Evolutionary conservation across 2,329 filamentous ascomycete species (phyloP).

Genomic region (Grosmannia huntii): DNA sequence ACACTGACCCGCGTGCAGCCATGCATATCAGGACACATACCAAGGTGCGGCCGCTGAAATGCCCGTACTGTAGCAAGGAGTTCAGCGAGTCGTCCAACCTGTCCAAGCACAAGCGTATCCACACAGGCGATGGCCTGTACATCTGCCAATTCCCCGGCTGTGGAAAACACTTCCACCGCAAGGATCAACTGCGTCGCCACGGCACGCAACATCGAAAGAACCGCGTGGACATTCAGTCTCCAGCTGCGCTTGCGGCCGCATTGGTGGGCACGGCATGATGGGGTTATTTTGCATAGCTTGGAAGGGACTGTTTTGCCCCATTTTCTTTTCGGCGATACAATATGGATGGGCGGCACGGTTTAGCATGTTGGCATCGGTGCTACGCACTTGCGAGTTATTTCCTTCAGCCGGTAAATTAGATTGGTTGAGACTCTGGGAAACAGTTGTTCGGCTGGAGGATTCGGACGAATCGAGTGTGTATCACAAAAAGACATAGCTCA

Average conservation of each 20-base stretch:
- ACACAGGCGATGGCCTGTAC: constrained; percentile 38
- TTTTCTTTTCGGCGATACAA: neutral
- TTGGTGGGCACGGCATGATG: neutral
- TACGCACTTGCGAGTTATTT: too few species aligned
- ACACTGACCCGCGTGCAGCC: constrained; percentile 24
- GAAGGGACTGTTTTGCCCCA: neutral
- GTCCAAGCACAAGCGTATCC: constrained; percentile 52
- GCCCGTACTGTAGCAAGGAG: constrained; percentile 42
- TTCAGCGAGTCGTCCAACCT: constrained; percentile 56
- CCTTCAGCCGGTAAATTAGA: too few species aligned
- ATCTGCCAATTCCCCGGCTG: constrained; percentile 36
- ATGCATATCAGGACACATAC: constrained; percentile 57
- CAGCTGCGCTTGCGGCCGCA: neutral
- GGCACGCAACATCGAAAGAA: constrained; percentile 22
- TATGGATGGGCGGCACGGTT: neutral
- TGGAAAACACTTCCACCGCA: constrained; percentile 42
- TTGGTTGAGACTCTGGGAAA: too few species aligned
- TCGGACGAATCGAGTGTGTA: neutral
- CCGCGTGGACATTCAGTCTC: neutral
- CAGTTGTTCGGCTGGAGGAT: neutral
- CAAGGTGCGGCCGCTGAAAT: constrained; percentile 48
- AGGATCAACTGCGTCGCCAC: constrained; percentile 49
- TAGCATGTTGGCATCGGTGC: too few species aligned
- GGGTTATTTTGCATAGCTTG: neutral
- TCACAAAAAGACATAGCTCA: neutral